phyloP scores from a whole-genome alignment of 2,329 filamentous ascomycete genomes.

The Akanthomyces dipterigenus region DNA sequence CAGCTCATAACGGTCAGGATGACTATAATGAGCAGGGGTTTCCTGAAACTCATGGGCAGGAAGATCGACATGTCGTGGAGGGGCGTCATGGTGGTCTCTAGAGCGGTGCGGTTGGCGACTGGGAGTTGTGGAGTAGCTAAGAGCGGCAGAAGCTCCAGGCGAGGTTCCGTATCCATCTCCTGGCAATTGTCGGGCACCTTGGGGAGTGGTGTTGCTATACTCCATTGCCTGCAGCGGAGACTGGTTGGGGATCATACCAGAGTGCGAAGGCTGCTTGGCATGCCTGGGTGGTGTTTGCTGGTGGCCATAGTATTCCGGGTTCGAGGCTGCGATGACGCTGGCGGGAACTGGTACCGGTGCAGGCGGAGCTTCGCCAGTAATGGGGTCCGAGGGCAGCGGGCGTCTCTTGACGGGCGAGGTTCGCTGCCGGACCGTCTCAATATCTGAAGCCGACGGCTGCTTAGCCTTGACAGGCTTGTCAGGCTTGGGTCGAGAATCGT shows the following conservation, averaged over 20 bases:
- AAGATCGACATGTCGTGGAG: constrained; percentile 20
- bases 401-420: constrained; percentile 68
- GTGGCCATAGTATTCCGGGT: constrained; percentile 30
- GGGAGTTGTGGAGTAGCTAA: constrained; percentile 14
- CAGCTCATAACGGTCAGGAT: constrained; percentile 33
- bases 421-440: constrained; percentile 34
- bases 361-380: constrained; percentile 45
- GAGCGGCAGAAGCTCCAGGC: constrained; percentile 20
- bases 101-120: constrained; percentile 27
- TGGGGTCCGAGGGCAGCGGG: constrained; percentile 74
- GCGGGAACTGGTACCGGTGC: constrained; percentile 12
- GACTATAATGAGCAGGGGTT: constrained; percentile 26
- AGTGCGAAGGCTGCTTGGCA: constrained; percentile 31
- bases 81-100: constrained; percentile 30
- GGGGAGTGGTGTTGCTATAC: constrained; percentile 37
- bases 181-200: constrained; percentile 26
- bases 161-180: constrained; percentile 32
- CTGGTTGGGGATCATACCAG: constrained; percentile 40
- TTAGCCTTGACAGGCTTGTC: constrained; percentile 61
- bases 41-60: constrained; percentile 28
- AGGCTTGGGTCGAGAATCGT: constrained; percentile 77
- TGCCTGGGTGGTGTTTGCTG: constrained; percentile 42
- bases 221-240: constrained; percentile 48
- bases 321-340: constrained; percentile 22
- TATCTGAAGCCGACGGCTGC: constrained; percentile 29